phyloP scores from a whole-genome alignment of 495 filamentous ascomycete species.

The Lophium mytilinum region DNA sequence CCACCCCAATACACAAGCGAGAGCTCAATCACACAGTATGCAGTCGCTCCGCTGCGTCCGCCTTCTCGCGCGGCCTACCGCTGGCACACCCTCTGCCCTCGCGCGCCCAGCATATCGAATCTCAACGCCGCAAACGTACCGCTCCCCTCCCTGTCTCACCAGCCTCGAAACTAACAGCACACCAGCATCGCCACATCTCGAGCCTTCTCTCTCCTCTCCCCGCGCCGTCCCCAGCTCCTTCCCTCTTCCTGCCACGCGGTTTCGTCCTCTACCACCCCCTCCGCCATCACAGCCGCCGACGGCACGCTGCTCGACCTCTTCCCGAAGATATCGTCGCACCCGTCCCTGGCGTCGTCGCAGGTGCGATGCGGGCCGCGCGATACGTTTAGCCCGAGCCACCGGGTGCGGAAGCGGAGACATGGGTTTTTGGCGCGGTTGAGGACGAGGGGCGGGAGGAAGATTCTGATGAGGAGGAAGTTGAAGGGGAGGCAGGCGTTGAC shows the following conservation, averaged over 20 bases:
- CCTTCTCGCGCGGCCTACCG: constrained; percentile 3
- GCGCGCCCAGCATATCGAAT: constrained; percentile 3
- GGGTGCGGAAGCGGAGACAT: constrained; percentile 62
- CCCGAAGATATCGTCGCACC: constrained; percentile 45
- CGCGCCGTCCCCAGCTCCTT: constrained; percentile 29
- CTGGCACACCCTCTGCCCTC: neutral
- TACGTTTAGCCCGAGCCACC: constrained; percentile 59
- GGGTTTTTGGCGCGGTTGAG: constrained; percentile 56
- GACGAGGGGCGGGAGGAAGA: constrained; percentile 47
- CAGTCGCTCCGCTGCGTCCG: constrained; percentile 25
- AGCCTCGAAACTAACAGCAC: neutral
- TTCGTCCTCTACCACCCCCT: constrained; percentile 25
- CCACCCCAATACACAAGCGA: too few relatives aligned
- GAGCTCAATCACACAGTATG: neutral
- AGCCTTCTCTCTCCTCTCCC: constrained; percentile 33
- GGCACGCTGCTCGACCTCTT: constrained; percentile 33
- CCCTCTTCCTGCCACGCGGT: constrained; percentile 21
- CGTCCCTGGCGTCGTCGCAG: constrained; percentile 39
- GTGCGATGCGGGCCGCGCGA: constrained; percentile 48
- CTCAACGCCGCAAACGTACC: constrained; percentile 11
- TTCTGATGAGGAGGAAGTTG: constrained; percentile 47
- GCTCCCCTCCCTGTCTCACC: neutral
- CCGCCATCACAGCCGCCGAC: constrained; percentile 6
- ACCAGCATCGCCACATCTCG: constrained; percentile 14
- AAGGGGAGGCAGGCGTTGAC: constrained; percentile 58